Base-by-base conservation (phyloP, 2,329 filamentous ascomycete species). In the Ramularia endophylla region DNA sequence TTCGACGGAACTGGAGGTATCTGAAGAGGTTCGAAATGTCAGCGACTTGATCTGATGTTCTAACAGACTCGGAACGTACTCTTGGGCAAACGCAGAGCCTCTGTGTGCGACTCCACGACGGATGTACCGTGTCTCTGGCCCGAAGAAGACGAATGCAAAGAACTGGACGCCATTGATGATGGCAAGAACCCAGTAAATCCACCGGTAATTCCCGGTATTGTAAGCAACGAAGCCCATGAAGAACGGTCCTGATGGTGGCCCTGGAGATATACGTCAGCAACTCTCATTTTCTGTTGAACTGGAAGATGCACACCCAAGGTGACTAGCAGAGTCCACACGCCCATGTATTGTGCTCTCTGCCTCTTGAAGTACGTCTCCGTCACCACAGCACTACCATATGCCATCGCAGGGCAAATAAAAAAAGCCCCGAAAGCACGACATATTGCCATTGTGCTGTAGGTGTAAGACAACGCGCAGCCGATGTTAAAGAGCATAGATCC, bases 151-250 rank as follows among this genome's bases (percentile, higher is more conserved):
- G 55, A 79, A 80, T 15, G 74, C 55, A 36, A 79, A 57, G 46
- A 80, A 69, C 48, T 80, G 76, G 5, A 67, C 68, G 36, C 66
- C 73, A 43, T 80, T 80, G 51, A 70, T 68, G 29, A 79, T 78
- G 2, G 74, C 73, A 16, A 78, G 59, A 16, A 72, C 67, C 68
- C 71, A 79, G 56, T 74, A 80, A 18, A 78, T 77, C 75, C 76
- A 80, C 12, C 71, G 65, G 41, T 74, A 80, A 34, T 55, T 42
- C 0, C 72, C 70, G 11, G 72, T 69, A 8, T 71, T 66, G 41
- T 72, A 62, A 1, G 71, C 67, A 0, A 78, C 74, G 41, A 68
- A 68, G 3, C 66, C 65, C 51, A 57, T 56, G 41, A 50, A 57
- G 40, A 69, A 63, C 0, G 66, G 66, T 1, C 63, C 65, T 9